phyloP scores from a whole-genome alignment of 768 basidiomycete genomes.

The Lyophyllum semitale region DNA sequence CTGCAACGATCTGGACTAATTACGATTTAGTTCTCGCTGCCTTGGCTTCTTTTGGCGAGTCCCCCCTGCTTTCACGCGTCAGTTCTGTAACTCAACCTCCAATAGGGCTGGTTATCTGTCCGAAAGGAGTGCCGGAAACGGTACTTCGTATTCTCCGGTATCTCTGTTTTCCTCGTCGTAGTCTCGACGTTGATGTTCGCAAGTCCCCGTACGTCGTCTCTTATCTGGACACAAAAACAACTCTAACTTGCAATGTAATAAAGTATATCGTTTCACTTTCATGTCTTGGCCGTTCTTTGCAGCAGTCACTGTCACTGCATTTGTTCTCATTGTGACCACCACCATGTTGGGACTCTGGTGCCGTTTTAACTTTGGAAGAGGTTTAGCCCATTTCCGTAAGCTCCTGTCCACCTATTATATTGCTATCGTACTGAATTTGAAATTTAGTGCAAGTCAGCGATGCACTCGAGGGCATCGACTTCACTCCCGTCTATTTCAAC shows the following conservation, averaged over 20 bases:
- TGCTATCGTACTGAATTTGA: not conserved
- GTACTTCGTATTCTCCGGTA: slow-evolving; percentile 39
- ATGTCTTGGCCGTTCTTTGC: slow-evolving; percentile 50
- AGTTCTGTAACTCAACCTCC: not conserved
- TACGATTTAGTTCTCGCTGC: slow-evolving; percentile 36
- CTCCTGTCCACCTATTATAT: not conserved
- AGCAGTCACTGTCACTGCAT: slow-evolving; percentile 44
- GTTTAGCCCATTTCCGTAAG: slow-evolving; percentile 55
- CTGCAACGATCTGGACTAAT: not conserved
- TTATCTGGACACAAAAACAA: not conserved
- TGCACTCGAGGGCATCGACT: slow-evolving; percentile 42
- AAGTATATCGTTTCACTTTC: slow-evolving; percentile 47
- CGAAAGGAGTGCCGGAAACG: slow-evolving; percentile 42
- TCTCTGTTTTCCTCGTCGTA: slow-evolving; percentile 38
- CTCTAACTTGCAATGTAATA: not conserved
- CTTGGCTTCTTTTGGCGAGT: slow-evolving; percentile 49
- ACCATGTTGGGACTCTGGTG: slow-evolving; percentile 48
- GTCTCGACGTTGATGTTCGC: slow-evolving; percentile 45
- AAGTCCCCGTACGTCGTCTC: slow-evolving; percentile 36
- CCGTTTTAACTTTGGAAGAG: slow-evolving; percentile 55
- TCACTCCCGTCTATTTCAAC: slow-evolving; percentile 43
- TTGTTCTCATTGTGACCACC: slow-evolving; percentile 40
- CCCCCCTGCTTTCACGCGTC: not conserved
- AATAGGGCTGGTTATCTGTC: slow-evolving; percentile 51
- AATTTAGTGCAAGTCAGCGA: slow-evolving; percentile 39